A percentile compares a stretch with the other conserved stretches of the same genome.
phyloP scores from a whole-genome alignment of 2,329 filamentous ascomycete species.

The Dactylellina leptospora region DNA sequence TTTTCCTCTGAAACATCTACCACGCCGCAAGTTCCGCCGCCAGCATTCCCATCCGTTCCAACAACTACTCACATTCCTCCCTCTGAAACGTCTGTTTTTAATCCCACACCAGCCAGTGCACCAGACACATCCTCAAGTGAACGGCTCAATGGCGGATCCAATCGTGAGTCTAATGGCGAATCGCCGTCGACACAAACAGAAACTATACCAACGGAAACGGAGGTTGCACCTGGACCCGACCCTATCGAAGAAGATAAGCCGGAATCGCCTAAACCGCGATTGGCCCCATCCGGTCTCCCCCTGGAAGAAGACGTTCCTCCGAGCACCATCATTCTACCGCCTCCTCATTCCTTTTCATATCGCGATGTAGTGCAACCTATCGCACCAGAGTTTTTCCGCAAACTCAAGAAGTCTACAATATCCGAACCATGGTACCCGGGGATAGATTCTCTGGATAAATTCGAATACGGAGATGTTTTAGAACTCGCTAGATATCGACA shows the following conservation, averaged over 20 bases:
- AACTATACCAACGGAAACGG: background rate
- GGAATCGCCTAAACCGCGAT: constrained; percentile 12
- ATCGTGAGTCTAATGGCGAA: background rate
- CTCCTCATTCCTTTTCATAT: constrained; percentile 19
- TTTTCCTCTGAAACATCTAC: constrained; percentile 14
- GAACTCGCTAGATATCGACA: constrained; percentile 34
- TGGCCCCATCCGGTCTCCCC: constrained; percentile 45
- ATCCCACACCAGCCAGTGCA: background rate
- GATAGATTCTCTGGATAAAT: constrained; percentile 40
- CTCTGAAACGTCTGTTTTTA: constrained; percentile 21
- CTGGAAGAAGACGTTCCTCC: constrained; percentile 24
- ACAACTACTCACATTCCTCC: constrained; percentile 26
- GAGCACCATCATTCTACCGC: constrained; percentile 9
- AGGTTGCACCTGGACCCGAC: constrained; percentile 9
- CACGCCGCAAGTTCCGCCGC: constrained; percentile 1
- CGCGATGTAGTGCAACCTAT: constrained; percentile 38
- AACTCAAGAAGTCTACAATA: constrained; percentile 27
- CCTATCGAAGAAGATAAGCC: constrained; percentile 20
- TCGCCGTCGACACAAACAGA: background rate
- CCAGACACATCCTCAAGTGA: no score
- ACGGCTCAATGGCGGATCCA: no score
- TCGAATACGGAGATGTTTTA: constrained; percentile 29
- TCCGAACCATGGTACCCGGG: constrained; percentile 45
- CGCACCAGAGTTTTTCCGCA: constrained; percentile 38
- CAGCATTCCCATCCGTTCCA: constrained; percentile 5